phyloP scores from a whole-genome alignment of 2,329 filamentous ascomycete genomes.

The Aspergillus udagawae region DNA sequence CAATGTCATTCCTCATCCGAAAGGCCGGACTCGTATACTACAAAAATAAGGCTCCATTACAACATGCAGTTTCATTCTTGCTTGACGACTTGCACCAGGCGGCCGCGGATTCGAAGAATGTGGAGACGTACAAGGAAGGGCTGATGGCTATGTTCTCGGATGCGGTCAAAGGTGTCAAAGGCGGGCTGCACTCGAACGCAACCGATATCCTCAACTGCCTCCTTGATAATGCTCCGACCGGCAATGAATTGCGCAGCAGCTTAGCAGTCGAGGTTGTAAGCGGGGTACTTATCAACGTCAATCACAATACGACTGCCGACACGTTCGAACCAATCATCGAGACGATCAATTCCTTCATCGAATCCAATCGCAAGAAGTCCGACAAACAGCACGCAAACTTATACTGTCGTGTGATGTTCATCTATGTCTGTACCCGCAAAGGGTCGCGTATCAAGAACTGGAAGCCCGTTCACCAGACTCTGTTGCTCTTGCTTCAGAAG shows the following conservation, averaged over 20 bases:
- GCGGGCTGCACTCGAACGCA: conserved; percentile 56
- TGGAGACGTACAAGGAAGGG: conserved; percentile 71
- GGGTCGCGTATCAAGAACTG: conserved; percentile 72
- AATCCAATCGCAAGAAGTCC: conserved; percentile 29
- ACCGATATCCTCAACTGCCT: conserved; percentile 51
- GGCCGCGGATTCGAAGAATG: conserved; percentile 29
- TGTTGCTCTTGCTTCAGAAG: conserved; percentile 51
- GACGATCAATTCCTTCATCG: conserved; percentile 53
- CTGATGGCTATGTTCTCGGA: conserved; percentile 91
- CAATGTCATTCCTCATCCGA: conserved; percentile 86
- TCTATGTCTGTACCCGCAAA: conserved; percentile 74
- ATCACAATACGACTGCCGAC: conserved; percentile 74
- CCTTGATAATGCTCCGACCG: conserved; percentile 33
- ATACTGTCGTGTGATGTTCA: conserved; percentile 44
- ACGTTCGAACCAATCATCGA: conserved; percentile 68
- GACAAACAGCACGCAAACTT: conserved; percentile 40
- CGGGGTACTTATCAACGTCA: conserved; percentile 73
- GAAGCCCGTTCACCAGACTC: conserved; percentile 57
- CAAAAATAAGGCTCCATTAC: conserved; percentile 65
- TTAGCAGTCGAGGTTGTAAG: conserved; percentile 60
- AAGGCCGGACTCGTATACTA: conserved; percentile 78
- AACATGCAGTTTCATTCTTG: conserved; percentile 66
- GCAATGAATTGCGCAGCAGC: conserved; percentile 25
- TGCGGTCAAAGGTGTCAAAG: conserved; percentile 62
- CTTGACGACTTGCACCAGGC: conserved; percentile 59